These are phyloP conservation scores for Akanthomyces dipterigenus DNA, from an alignment of 2,329 filamentous ascomycete genomes.

Conservation along the genomic window DNA sequence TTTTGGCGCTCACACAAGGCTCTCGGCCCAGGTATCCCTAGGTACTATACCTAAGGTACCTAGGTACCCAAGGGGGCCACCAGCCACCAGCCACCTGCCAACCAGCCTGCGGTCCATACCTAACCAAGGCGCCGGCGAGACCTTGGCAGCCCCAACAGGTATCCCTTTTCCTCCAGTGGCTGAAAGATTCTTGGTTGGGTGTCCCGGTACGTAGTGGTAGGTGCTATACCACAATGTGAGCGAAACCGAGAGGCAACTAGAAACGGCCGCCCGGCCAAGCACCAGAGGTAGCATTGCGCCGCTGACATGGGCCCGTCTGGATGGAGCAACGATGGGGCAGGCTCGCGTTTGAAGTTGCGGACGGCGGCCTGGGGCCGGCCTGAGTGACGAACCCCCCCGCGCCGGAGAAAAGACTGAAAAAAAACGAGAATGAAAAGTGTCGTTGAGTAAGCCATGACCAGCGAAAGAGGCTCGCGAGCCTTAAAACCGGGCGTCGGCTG, in stretches of 20 bases:
- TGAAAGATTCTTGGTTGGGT: background rate
- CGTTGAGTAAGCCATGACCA: no score
- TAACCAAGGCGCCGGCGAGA: no score
- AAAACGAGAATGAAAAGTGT: background rate
- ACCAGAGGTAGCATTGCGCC: background rate
- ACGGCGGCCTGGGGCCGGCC: background rate
- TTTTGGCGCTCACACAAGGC: background rate
- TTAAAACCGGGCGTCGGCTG: background rate
- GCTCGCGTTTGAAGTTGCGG: background rate
- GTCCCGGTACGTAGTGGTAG: no score
- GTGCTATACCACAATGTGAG: background rate
- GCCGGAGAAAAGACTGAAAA: background rate
- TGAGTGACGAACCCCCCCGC: background rate
- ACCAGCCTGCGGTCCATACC: background rate
- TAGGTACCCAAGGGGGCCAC: no score
- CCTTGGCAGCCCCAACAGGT: no score
- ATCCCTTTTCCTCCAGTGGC: background rate
- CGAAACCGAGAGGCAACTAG: background rate
- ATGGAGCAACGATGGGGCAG: background rate
- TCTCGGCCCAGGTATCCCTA: background rate
- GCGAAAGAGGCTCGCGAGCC: background rate
- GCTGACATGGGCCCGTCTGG: background rate
- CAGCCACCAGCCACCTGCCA: no score
- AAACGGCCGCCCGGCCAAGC: background rate
- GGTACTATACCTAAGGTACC: no score